phyloP scores from a whole-genome alignment of 768 basidiomycete genomes.

The Tremella yokohamensis region DNA sequence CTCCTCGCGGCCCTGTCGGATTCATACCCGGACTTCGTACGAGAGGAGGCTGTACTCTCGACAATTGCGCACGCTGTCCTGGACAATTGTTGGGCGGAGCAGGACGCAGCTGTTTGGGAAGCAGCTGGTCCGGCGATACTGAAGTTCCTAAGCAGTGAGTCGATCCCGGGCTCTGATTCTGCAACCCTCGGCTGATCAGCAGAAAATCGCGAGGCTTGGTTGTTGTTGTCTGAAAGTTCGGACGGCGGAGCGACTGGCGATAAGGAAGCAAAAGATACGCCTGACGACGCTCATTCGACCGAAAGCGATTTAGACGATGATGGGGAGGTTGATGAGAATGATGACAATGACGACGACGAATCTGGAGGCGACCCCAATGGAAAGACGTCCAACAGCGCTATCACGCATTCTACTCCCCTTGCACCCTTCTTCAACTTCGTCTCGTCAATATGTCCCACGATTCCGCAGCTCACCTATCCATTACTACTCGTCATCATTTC shows the following conservation, averaged over 20 bases:
- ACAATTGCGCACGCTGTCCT: constrained; percentile 54
- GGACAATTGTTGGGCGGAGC: constrained; percentile 59
- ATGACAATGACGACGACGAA: constrained; percentile 37
- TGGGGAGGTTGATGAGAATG: constrained; percentile 52
- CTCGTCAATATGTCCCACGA: constrained; percentile 70
- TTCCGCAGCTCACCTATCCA: constrained; percentile 76
- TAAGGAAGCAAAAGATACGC: constrained; percentile 9
- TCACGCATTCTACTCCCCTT: constrained; percentile 55
- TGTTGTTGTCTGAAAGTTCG: constrained; percentile 44
- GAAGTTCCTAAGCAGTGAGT: constrained; percentile 67
- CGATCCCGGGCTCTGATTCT: neutral
- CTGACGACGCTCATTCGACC: constrained; percentile 45
- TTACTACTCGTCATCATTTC: constrained; percentile 74
- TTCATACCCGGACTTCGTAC: constrained; percentile 55
- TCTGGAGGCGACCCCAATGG: constrained; percentile 6
- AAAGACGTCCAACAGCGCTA: neutral
- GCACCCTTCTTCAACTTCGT: constrained; percentile 75
- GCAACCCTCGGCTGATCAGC: constrained; percentile 3
- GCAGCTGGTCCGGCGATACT: constrained; percentile 70
- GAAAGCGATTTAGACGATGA: constrained; percentile 52
- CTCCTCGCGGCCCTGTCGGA: constrained; percentile 57
- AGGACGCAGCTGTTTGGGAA: constrained; percentile 65
- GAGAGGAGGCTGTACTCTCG: constrained; percentile 50
- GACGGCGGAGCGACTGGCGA: constrained; percentile 1
- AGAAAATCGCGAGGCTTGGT: constrained; percentile 71